Conservation (phyloP, 2,329 filamentous ascomycete species). For the Phyllachora maydis region DNA sequence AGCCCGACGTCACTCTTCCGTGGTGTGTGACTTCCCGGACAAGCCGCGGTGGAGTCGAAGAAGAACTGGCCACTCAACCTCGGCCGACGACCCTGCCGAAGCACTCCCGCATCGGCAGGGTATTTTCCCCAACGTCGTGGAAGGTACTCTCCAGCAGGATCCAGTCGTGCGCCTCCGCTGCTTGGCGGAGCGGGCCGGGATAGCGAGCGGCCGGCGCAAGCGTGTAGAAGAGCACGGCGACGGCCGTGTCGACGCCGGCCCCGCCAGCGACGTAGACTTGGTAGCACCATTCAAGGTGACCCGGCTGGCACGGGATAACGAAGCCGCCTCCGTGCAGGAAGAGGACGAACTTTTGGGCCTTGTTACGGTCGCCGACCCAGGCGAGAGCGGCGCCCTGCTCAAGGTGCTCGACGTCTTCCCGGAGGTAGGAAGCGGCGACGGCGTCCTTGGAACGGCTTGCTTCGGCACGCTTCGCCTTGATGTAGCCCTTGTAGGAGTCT, state of each 20-base stretch:
- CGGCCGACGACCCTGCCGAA: too few relatives aligned
- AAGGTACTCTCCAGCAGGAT: too few relatives aligned
- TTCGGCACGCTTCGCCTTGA: constrained; percentile 1
- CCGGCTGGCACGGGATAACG: constrained; percentile 4
- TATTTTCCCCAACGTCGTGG: too few relatives aligned
- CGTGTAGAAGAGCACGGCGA: constrained; percentile 14
- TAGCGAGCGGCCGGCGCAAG: constrained; percentile 10
- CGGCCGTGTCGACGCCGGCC: constrained; percentile 7
- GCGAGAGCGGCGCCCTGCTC: constrained; percentile 6
- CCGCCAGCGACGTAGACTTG: constrained; percentile 6
- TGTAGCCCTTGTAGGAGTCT: constrained; percentile 4
- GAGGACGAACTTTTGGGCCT: constrained; percentile 9
- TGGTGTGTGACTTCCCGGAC: too few relatives aligned
- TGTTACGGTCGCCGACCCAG: constrained; percentile 10
- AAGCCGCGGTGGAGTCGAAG: too few relatives aligned
- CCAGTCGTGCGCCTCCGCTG: constrained; percentile 10
- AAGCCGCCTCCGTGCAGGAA: constrained; percentile 13
- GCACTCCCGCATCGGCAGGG: too few relatives aligned
- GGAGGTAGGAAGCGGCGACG: constrained; percentile 2
- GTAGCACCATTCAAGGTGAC: constrained; percentile 10
- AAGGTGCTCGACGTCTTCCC: constrained; percentile 5
- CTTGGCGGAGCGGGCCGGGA: constrained; percentile 12
- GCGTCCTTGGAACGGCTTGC: neutral
- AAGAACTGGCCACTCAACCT: too few relatives aligned
- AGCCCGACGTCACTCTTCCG: too few relatives aligned